Evolutionary conservation across 768 basidiomycete species (phyloP), one percentile per base, ranked within the genome.

Genomic region (Suillus bovinus): DNA sequence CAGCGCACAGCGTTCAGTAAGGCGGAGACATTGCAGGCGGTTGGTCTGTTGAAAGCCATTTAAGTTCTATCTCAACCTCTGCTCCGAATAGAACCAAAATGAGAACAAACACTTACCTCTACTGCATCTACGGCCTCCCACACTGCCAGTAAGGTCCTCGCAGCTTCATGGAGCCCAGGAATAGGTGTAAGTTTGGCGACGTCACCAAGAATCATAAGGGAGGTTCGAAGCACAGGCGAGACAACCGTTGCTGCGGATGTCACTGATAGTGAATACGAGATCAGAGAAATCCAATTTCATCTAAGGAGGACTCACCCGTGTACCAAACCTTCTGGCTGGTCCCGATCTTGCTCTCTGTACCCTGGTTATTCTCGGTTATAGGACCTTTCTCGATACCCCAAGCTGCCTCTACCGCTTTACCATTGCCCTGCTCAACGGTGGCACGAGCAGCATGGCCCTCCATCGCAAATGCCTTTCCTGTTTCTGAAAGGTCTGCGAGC

Each of bases 1-100:
- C 16, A 84, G 84, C 0, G 90, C 90, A 64, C 89, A 91, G 31
- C 89, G 84, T 66, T 90, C 85, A 0, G 88, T 89, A 9, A 93
- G 79, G 11, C 89, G 86, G 33, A 92, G 78, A 67, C 88, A 90
- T 1, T 84, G 82, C 14, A 87, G 75, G 20, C 87, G 80, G 64
- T 92, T 91, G 65, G 83, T 84, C 90, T 92, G 65, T 34, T 44
- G 4, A 61, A 41, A 38, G n/a, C 6, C 16, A 47, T 9, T 31
- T 31, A 2, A 42, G 38, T 39, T 29, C 31, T 33, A 11, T 11
- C 16, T 29, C 16, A 17, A 49, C 27, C 47, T 17, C 49, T 31
- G 8, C 10, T 20, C 17, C 27, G 50, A 34, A 3, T 5, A 1
- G 7, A 31, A 33, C 10, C 16, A 29, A 52, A 5, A 20, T 5